These are phyloP conservation scores for Perkinsus chesapeaki DNA, from an alignment of 169 alveolate species.

Conservation along the genomic window DNA sequence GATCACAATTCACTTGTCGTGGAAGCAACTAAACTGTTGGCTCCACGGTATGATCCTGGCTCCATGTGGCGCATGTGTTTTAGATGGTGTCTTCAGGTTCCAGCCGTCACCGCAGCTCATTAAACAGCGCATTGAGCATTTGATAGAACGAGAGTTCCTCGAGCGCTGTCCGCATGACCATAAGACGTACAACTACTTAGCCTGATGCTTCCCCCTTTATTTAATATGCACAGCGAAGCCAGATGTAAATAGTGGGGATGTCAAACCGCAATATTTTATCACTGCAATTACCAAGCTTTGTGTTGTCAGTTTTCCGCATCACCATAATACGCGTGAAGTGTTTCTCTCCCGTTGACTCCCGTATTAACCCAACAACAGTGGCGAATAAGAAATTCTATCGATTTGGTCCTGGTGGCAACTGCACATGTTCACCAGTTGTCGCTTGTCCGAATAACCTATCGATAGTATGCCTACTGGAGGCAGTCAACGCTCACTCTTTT, in stretches of 20 bases:
- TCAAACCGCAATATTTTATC: too few relatives aligned
- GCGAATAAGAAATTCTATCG: too few relatives aligned
- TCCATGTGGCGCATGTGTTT: background rate
- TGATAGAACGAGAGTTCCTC: slow-evolving; percentile 49
- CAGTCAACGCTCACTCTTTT: background rate
- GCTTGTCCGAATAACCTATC: background rate
- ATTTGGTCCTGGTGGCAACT: background rate
- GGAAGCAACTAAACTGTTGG: slow-evolving; percentile 34
- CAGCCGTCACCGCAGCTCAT: slow-evolving; percentile 31
- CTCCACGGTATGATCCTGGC: background rate
- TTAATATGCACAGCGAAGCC: too few relatives aligned
- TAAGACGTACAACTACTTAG: slow-evolving; percentile 8
- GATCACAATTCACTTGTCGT: slow-evolving; percentile 39
- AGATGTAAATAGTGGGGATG: too few relatives aligned
- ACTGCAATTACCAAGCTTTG: too few relatives aligned
- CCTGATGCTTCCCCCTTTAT: background rate
- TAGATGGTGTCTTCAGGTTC: slow-evolving; percentile 16
- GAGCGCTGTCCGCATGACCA: slow-evolving; percentile 28
- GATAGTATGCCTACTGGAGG: background rate
- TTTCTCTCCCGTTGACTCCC: too few relatives aligned
- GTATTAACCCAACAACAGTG: too few relatives aligned
- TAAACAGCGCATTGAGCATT: slow-evolving; percentile 43
- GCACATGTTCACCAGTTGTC: background rate
- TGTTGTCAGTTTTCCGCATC: too few relatives aligned
- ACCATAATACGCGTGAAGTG: too few relatives aligned